Evolutionary conservation across 352 stramenopile species (phyloP).

Genomic region (Globisporangium echinulatum): DNA sequence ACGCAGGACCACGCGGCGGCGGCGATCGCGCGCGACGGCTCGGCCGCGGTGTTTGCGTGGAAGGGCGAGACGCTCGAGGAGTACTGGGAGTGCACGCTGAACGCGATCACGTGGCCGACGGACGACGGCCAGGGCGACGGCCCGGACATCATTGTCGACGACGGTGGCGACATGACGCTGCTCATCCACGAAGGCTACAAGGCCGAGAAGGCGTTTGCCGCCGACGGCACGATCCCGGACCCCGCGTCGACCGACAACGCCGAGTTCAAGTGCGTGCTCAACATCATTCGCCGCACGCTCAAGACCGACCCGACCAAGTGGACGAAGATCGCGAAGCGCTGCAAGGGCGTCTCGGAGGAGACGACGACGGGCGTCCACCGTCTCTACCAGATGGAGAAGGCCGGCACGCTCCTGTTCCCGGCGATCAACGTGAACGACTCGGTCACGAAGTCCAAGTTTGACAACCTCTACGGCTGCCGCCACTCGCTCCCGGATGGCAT

Average conservation of each 20-base stretch:
- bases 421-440: slow-evolving; percentile 99
- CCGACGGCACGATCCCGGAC: slow-evolving; percentile 92
- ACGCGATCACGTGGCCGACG: slow-evolving; percentile 94
- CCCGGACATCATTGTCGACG: slow-evolving; percentile 97
- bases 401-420: slow-evolving; percentile 93
- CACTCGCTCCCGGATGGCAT: slow-evolving; percentile 98
- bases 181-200: slow-evolving; percentile 98
- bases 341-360: slow-evolving; percentile 97
- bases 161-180: slow-evolving; percentile 98
- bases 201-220: slow-evolving; percentile 93
- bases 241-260: slow-evolving; percentile 94
- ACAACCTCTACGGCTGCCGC: slow-evolving; percentile 99
- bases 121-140: slow-evolving; percentile 96
- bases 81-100: slow-evolving; percentile 99
- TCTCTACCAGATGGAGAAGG: slow-evolving; percentile 98
- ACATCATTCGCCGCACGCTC: slow-evolving; percentile 94
- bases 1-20: slow-evolving; percentile 98
- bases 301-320: slow-evolving; percentile 95
- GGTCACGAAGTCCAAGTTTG: slow-evolving; percentile 99
- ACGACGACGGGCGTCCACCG: slow-evolving; percentile 98
- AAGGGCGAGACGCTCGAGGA: slow-evolving; percentile 98
- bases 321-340: slow-evolving; percentile 93
- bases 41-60: slow-evolving; percentile 97
- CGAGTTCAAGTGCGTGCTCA: slow-evolving; percentile 98
- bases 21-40: slow-evolving; percentile 93